A percentile compares a stretch with the other conserved stretches of the same genome.
Evolutionary conservation across 73 alveolate genomes (phyloP).

Genomic region (Paramecium biaurelia): DNA sequence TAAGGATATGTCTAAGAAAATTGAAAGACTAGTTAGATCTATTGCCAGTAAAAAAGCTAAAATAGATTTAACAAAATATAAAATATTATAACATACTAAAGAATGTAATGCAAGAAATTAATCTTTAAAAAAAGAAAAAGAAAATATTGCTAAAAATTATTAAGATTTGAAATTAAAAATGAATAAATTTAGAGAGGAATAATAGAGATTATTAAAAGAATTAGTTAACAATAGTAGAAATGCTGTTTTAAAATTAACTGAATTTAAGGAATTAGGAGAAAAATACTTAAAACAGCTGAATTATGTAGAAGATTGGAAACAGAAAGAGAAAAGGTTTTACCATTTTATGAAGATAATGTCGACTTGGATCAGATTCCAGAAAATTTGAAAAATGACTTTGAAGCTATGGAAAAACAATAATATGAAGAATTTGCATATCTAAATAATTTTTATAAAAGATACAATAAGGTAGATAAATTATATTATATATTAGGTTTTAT

Average conservation of each 20-base stretch:
- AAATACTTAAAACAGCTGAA: slow-evolving; percentile 96
- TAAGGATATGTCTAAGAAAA: slow-evolving; percentile 79
- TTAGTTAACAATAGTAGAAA: slow-evolving; percentile 90
- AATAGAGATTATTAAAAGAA: slow-evolving; percentile 90
- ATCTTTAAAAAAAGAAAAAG: slow-evolving; percentile 89
- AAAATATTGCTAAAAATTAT: slow-evolving; percentile 87
- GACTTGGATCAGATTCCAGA: slow-evolving; percentile 83
- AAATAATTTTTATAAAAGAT: slow-evolving; percentile 96
- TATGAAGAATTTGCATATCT: slow-evolving; percentile 91
- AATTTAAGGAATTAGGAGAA: slow-evolving; percentile 90
- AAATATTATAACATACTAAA: slow-evolving; percentile 86
- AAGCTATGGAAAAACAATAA: slow-evolving; percentile 84
- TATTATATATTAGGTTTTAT: slow-evolving; percentile 69
- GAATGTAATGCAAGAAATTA: slow-evolving; percentile 96
- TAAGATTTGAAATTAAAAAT: slow-evolving; percentile 92
- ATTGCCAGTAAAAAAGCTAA: slow-evolving; percentile 81
- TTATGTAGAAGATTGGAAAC: slow-evolving; percentile 96
- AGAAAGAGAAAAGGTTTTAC: slow-evolving; percentile 96
- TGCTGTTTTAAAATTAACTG: slow-evolving; percentile 90
- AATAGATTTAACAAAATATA: slow-evolving; percentile 84
- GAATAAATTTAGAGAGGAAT: slow-evolving; percentile 94
- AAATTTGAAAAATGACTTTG: slow-evolving; percentile 82
- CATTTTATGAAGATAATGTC: slow-evolving; percentile 92
- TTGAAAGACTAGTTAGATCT: slow-evolving; percentile 77
- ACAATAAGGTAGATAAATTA: slow-evolving; percentile 72